Evolutionary conservation across 805 yeast species (phyloP).

Genomic region (Metschnikowia lachancei): DNA sequence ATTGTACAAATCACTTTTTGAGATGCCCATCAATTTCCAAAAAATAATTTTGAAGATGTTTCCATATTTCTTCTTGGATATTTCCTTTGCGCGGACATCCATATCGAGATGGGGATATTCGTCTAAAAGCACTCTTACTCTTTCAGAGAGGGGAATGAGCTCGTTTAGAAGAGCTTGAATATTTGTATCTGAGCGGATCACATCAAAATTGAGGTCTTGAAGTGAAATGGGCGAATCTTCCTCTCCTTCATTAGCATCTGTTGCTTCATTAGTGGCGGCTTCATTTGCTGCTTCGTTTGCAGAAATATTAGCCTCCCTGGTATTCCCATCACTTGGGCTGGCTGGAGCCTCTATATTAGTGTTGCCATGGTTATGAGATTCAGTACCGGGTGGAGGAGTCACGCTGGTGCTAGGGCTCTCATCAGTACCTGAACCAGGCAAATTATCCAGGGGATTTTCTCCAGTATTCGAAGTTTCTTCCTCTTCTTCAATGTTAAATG

Average conservation of each 20-base stretch:
- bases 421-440: background rate
- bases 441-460: background rate
- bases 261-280: background rate
- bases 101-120: constrained; percentile 34
- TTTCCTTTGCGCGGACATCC: constrained; percentile 44
- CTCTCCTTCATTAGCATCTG: background rate
- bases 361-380: background rate
- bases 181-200: constrained; percentile 37
- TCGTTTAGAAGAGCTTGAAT: constrained; percentile 38
- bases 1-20: constrained; percentile 46
- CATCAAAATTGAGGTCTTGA: constrained; percentile 27
- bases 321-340: no score
- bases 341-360: background rate
- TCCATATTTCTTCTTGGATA: constrained; percentile 36
- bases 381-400: background rate
- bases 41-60: constrained; percentile 34
- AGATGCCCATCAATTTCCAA: constrained; percentile 59
- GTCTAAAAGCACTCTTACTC: constrained; percentile 41
- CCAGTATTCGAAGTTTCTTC: background rate
- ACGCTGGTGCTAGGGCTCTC: background rate
- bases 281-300: no score
- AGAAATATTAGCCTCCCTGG: no score
- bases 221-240: background rate
- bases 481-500: constrained; percentile 4
- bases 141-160: constrained; percentile 39